A percentile compares a stretch with the other conserved stretches of the same genome.
Evolutionary conservation across 441 rosid genomes (phyloP).

Genomic region (Brassica balearica): DNA sequence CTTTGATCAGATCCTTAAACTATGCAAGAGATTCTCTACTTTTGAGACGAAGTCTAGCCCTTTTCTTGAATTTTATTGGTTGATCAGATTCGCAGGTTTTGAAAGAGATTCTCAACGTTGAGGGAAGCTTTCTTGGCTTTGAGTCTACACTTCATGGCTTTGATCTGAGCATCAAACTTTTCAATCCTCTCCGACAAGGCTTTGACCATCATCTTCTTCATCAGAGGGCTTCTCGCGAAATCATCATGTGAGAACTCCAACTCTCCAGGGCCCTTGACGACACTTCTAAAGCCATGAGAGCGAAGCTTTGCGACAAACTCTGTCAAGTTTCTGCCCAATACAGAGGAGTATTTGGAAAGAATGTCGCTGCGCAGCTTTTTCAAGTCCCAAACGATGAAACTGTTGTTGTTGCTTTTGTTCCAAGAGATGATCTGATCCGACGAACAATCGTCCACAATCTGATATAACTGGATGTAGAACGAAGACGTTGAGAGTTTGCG

Average conservation of each 20-base stretch:
- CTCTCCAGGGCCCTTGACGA: neutral
- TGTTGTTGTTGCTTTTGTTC: neutral
- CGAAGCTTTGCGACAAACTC: neutral
- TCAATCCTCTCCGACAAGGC: neutral
- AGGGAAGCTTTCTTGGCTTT: neutral
- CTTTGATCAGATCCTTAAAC: too few species aligned
- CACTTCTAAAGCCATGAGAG: neutral
- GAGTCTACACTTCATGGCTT: neutral
- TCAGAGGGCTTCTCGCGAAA: neutral
- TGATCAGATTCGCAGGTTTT: neutral
- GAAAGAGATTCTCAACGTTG: neutral
- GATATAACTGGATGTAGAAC: neutral
- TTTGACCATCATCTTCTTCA: neutral
- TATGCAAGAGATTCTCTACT: too few species aligned
- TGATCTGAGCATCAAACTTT: neutral
- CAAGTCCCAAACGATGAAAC: neutral
- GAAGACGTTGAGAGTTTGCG: neutral
- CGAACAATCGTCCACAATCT: neutral
- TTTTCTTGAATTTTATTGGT: too few species aligned
- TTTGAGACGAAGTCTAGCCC: too few species aligned
- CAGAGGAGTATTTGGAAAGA: neutral
- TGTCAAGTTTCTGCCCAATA: neutral
- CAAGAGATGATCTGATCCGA: neutral
- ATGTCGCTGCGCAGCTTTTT: neutral
- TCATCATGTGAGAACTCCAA: neutral